Conservation (phyloP, 768 basidiomycete genomes). For the Termitomyces titanicus region DNA sequence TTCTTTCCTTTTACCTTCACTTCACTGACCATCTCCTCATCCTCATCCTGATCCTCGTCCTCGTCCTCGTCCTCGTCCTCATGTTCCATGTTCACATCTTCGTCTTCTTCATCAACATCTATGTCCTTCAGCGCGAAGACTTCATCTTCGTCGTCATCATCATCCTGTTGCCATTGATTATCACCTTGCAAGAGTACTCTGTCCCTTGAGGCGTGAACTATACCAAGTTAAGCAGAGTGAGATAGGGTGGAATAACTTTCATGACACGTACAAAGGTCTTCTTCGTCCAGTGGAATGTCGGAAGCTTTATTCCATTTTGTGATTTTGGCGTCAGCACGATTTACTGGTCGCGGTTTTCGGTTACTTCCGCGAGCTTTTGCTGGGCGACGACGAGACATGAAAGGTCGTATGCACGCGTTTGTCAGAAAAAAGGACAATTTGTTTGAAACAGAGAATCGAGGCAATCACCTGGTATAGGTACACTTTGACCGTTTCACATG, state of each 20-base stretch:
- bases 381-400: conserved; percentile 48
- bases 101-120: conserved; percentile 43
- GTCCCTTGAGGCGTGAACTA: conserved; percentile 75
- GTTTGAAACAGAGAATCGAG: no score
- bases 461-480: no score
- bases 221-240: conserved; percentile 2
- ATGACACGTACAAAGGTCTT: conserved; percentile 68
- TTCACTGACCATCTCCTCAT: conserved; percentile 16
- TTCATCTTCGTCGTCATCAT: conserved; percentile 68
- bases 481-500: no score
- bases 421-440: no score
- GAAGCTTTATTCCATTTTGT: conserved; percentile 63
- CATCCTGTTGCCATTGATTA: conserved; percentile 36
- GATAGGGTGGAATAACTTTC: background rate
- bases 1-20: conserved; percentile 20
- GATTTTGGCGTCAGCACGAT: conserved; percentile 49
- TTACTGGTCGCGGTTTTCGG: conserved; percentile 42
- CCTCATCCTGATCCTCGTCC: conserved; percentile 14
- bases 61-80: conserved; percentile 33
- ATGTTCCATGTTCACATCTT: conserved; percentile 32
- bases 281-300: conserved; percentile 75
- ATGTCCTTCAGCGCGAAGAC: conserved; percentile 74
- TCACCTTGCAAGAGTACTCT: conserved; percentile 74
- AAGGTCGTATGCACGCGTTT: no score
- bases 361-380: conserved; percentile 29